Conservation (phyloP, 495 filamentous ascomycete genomes). For the Acidomyces sp. region DNA sequence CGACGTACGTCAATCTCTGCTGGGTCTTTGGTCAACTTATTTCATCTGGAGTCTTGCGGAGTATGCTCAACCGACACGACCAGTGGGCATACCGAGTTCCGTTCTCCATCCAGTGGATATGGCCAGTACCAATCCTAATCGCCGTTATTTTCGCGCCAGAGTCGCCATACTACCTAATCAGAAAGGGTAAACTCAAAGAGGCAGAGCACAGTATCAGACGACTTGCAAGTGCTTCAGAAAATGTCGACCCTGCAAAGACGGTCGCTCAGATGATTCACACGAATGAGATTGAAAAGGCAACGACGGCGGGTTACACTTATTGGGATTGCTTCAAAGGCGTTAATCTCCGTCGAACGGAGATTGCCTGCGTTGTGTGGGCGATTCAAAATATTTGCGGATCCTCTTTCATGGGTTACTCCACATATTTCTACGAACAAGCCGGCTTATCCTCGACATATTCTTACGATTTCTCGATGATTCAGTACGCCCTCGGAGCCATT, state of each 20-base stretch:
- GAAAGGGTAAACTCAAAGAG: constrained; percentile 9
- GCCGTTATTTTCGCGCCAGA: constrained; percentile 13
- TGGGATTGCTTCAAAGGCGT: constrained; percentile 12
- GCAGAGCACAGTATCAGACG: constrained; percentile 5
- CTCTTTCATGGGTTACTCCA: constrained; percentile 32
- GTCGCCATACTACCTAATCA: constrained; percentile 14
- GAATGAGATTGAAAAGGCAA: constrained; percentile 13
- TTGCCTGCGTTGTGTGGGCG: constrained; percentile 7
- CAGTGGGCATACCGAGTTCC: constrained; percentile 18
- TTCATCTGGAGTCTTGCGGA: constrained; percentile 58
- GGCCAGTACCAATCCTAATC: constrained; percentile 14
- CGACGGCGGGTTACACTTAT: constrained; percentile 6
- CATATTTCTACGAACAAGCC: constrained; percentile 63
- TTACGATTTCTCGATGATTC: constrained; percentile 25
- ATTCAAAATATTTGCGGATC: constrained; percentile 8
- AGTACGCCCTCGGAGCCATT: constrained; percentile 28
- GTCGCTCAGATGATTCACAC: constrained; percentile 12
- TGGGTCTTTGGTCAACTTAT: constrained; percentile 72
- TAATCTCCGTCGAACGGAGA: constrained; percentile 18
- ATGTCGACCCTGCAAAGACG: constrained; percentile 1
- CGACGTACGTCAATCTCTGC: constrained; percentile 71
- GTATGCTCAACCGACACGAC: constrained; percentile 34
- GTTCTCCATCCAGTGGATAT: constrained; percentile 17
- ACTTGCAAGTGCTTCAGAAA: neutral
- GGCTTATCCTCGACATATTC: constrained; percentile 30